Evolutionary conservation across 2,329 filamentous ascomycete genomes (phyloP).

Genomic region (Dactylellina parvicollis): DNA sequence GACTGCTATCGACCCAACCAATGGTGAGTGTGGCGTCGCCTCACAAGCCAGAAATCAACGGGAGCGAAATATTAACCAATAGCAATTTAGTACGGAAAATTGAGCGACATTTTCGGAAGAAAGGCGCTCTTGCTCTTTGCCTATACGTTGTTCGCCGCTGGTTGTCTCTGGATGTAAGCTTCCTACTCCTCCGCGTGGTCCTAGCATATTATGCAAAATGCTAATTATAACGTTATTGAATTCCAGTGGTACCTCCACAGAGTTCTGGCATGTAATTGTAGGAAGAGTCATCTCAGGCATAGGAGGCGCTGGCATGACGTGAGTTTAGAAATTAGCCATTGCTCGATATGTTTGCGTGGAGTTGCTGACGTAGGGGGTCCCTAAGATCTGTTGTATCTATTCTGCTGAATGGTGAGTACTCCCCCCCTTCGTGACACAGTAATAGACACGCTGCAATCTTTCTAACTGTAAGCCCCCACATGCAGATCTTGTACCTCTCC

Average conservation of each 20-base stretch:
- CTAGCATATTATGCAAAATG: not conserved
- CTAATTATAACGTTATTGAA: not conserved
- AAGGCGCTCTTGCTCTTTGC: slow-evolving; percentile 73
- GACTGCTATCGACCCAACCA: slow-evolving; percentile 35
- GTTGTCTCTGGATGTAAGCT: slow-evolving; percentile 65
- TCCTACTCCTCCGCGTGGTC: not conserved
- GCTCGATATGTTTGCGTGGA: not conserved
- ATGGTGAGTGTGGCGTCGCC: slow-evolving; percentile 26
- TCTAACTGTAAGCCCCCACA: slow-evolving; percentile 51
- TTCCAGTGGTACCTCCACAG: slow-evolving; percentile 36
- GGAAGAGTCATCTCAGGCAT: slow-evolving; percentile 60
- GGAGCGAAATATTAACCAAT: slow-evolving; percentile 73
- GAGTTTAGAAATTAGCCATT: not conserved
- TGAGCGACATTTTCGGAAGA: slow-evolving; percentile 76
- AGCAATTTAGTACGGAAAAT: slow-evolving; percentile 77
- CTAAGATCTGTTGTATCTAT: slow-evolving; percentile 63
- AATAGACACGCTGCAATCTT: slow-evolving; percentile 62
- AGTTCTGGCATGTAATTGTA: slow-evolving; percentile 44
- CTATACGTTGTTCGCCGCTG: slow-evolving; percentile 72
- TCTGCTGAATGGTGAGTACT: slow-evolving; percentile 65
- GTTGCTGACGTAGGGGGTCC: not conserved
- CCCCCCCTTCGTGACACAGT: not conserved
- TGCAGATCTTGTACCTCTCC: slow-evolving; percentile 59
- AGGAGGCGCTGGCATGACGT: slow-evolving; percentile 57
- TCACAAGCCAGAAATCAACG: not conserved